Evolutionary conservation across 148 eudicot species (phyloP), one percentile per base, ranked within the genome.

Genomic region (Fagopyrum esculentum): DNA sequence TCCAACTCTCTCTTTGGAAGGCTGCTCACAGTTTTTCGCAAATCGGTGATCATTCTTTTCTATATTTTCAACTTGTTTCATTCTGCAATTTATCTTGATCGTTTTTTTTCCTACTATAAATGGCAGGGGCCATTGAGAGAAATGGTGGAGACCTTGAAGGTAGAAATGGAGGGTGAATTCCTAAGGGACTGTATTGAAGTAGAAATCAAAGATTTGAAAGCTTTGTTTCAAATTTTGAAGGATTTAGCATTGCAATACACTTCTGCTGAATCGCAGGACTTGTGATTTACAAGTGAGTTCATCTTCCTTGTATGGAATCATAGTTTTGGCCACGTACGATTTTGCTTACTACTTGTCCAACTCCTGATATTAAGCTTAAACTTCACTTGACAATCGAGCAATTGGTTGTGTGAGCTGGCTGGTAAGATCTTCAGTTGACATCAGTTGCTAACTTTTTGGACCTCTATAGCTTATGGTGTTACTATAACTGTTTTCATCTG

Each of bases 131-230:
- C 95, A 2, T 47, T 91, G 75, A 86, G 86, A 66, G 88, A 91
- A 80, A 55, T 89, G 75, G 88, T 94, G 76, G 87, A 85, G 87
- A 83, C 79, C 9, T 54, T 93, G 80, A 81, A 86, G 78, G 80
- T 35, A 73, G 98, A 93, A 83, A 80, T 85, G 50, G 91, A 90
- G 51, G 97, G 97, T 70, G 97, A 85, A 16, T 82, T 89, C 75
- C 80, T 93, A n/a, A 82, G 78, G 82, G 98, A 93, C 78, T 91
- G 95, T 49, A 86, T 93, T 76, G 95, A 91, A 79, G 83, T 93
- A 77, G 97, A 95, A 71, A 72, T 78, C 77, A 78, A 59, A 72
- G 98, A 93, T 72, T 72, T 91, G 76, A 86, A 83, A 81, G 89
- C 91, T 76, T 52, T 93, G 82, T 50, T 89, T 63, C 90, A 85